A percentile compares a stretch with the other conserved stretches of the same genome.
Evolutionary conservation across 2,329 filamentous ascomycete species (phyloP).

Genomic region (Penicillium rolfsii): DNA sequence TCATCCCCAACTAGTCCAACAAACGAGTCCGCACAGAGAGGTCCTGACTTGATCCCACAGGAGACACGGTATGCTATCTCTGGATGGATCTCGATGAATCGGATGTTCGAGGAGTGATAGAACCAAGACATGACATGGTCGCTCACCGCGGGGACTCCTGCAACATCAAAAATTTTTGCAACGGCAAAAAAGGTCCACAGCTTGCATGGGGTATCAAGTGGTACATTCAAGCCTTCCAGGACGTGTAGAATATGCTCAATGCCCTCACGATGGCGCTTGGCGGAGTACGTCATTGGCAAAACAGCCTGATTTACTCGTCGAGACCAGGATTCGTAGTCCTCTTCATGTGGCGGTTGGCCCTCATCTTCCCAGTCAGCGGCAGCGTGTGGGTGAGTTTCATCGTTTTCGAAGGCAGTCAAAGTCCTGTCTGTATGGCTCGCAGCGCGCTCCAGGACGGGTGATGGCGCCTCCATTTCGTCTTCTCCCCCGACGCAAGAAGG

Average conservation of each 20-base stretch:
- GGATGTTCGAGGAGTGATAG: slow-evolving; percentile 56
- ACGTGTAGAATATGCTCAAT: slow-evolving; percentile 65
- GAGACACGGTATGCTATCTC: slow-evolving; percentile 65
- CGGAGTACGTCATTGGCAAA: slow-evolving; percentile 61
- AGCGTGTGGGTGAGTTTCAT: not conserved
- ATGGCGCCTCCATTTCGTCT: slow-evolving; percentile 45
- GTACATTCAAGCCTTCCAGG: slow-evolving; percentile 58
- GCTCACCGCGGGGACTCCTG: slow-evolving; percentile 36
- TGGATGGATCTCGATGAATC: slow-evolving; percentile 66
- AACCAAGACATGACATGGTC: slow-evolving; percentile 64
- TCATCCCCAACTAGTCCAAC: slow-evolving; percentile 66
- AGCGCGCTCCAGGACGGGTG: not conserved
- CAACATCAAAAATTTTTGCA: slow-evolving; percentile 60
- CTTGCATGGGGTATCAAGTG: slow-evolving; percentile 66
- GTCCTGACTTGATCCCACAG: slow-evolving; percentile 39
- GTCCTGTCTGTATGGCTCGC: not conserved
- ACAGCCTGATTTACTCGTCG: not conserved
- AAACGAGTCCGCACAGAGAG: slow-evolving; percentile 54
- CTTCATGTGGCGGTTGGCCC: not conserved
- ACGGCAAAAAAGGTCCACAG: slow-evolving; percentile 69
- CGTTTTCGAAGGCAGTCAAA: not conserved
- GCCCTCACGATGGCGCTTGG: slow-evolving; percentile 63
- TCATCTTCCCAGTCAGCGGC: not conserved
- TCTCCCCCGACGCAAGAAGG: slow-evolving; percentile 50
- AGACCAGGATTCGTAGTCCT: not conserved